A percentile compares a stretch with the other conserved stretches of the same genome.
phyloP scores from a whole-genome alignment of 1,139 yeast genomes.

The Nakaseomyces nivariensis region DNA sequence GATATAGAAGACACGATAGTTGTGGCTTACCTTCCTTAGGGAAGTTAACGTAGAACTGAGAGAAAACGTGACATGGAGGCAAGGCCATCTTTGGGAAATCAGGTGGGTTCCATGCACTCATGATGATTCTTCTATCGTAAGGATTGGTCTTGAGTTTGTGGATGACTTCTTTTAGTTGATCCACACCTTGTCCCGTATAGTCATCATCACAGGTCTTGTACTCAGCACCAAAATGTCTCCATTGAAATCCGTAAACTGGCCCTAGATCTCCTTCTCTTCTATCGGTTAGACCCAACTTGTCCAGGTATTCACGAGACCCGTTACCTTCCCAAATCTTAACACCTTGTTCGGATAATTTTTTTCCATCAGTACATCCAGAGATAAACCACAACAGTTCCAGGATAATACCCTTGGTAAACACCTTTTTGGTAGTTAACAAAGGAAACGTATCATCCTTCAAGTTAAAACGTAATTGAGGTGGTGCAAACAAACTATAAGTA shows the following conservation, averaged over 20 bases:
- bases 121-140: conserved; percentile 82
- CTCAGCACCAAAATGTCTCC: conserved; percentile 98
- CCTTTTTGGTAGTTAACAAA: conserved; percentile 82
- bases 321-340: conserved; percentile 98
- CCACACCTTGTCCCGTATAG: conserved; percentile 80
- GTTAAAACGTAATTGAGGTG: conserved; percentile 86
- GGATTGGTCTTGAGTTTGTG: conserved; percentile 78
- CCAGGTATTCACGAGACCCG: conserved; percentile 89
- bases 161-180: conserved; percentile 75
- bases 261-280: conserved; percentile 93
- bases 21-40: conserved; percentile 52
- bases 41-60: conserved; percentile 86
- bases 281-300: conserved; percentile 64
- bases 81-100: conserved; percentile 90
- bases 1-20: conserved; percentile 82
- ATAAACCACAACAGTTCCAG: conserved; percentile 91
- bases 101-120: conserved; percentile 98
- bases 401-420: conserved; percentile 79
- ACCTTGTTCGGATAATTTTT: conserved; percentile 64
- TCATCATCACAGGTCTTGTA: conserved; percentile 80
- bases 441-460: conserved; percentile 70
- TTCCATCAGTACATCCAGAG: conserved; percentile 82
- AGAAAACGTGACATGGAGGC: conserved; percentile 96
- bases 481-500: conserved; percentile 80
- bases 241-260: conserved; percentile 97